These are phyloP conservation scores for Abortiporus biennis DNA, from an alignment of 1,284 basidiomycete species.

Conservation along the genomic window DNA sequence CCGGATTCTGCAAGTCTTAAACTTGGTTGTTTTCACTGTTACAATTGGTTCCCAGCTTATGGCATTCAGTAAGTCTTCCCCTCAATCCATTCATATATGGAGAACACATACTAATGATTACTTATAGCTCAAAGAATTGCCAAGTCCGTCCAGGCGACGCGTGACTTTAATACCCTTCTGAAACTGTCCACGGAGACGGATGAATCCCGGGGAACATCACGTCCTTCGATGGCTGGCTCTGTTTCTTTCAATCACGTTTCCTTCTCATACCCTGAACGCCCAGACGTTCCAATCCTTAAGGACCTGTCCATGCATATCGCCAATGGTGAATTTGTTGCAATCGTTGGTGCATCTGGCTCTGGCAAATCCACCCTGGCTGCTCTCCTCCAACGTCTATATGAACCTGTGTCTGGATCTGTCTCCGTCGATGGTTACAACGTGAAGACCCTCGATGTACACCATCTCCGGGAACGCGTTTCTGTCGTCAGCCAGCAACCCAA, in stretches of 20 bases:
- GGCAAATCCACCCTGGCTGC: constrained; percentile 87
- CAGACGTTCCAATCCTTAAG: constrained; percentile 65
- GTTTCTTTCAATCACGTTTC: constrained; percentile 67
- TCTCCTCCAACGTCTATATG: constrained; percentile 83
- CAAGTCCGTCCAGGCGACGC: constrained; percentile 75
- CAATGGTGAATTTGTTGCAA: constrained; percentile 78
- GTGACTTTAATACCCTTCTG: constrained; percentile 70
- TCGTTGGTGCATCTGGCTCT: constrained; percentile 84
- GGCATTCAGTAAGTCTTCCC: constrained; percentile 68
- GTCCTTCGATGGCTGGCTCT: constrained; percentile 60
- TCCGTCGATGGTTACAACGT: constrained; percentile 50
- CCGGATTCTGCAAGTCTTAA: constrained; percentile 85
- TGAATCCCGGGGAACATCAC: constrained; percentile 63
- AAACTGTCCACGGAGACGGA: constrained; percentile 53
- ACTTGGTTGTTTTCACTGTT: constrained; percentile 90
- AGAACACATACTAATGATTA: constrained; percentile 10
- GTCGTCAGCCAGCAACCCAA: constrained; percentile 84
- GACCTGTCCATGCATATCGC: constrained; percentile 59
- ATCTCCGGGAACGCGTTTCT: constrained; percentile 78
- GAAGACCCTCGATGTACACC: constrained; percentile 52
- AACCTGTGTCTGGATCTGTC: constrained; percentile 64
- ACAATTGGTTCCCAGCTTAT: constrained; percentile 89
- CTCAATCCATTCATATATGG: neutral
- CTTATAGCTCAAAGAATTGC: constrained; percentile 69
- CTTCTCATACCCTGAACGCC: constrained; percentile 82